These are phyloP conservation scores for Polytrichum formosum DNA, from an alignment of 225 moss, liverwort and hornwort species.

Conservation along the genomic window DNA sequence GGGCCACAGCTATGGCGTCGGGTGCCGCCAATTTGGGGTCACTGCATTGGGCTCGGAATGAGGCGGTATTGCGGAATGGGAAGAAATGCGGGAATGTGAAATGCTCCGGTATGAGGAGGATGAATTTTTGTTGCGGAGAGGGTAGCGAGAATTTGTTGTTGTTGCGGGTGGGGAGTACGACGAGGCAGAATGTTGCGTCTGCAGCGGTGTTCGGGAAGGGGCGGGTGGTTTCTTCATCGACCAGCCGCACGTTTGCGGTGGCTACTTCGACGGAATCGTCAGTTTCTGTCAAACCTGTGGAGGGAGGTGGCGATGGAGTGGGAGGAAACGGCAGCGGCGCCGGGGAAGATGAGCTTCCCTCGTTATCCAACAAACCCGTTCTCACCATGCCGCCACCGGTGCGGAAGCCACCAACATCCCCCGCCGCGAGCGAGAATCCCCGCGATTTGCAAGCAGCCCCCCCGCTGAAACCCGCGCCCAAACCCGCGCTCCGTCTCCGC, in stretches of 20 bases:
- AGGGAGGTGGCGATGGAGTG: slow-evolving; percentile 17
- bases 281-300: slow-evolving; percentile 34
- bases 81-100: not conserved
- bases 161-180: slow-evolving; percentile 23
- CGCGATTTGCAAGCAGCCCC: slow-evolving; percentile 29
- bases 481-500: slow-evolving; percentile 18
- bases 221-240: slow-evolving; percentile 15
- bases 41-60: not conserved
- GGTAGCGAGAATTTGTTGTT: slow-evolving; percentile 18
- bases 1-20: slow-evolving; percentile 10
- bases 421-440: slow-evolving; percentile 1
- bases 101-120: not conserved
- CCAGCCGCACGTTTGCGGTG: slow-evolving; percentile 25
- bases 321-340: not conserved
- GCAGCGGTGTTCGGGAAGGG: slow-evolving; percentile 10
- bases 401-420: not conserved
- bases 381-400: slow-evolving; percentile 36
- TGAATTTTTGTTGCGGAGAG: slow-evolving; percentile 1
- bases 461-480: slow-evolving; percentile 38
- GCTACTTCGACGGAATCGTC: slow-evolving; percentile 43
- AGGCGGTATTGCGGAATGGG: not conserved
- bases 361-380: slow-evolving; percentile 22
- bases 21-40: not conserved
- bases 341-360: slow-evolving; percentile 10
- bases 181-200: slow-evolving; percentile 14